phyloP scores from a whole-genome alignment of 306 rosid species.

The Canavalia ensiformis region DNA sequence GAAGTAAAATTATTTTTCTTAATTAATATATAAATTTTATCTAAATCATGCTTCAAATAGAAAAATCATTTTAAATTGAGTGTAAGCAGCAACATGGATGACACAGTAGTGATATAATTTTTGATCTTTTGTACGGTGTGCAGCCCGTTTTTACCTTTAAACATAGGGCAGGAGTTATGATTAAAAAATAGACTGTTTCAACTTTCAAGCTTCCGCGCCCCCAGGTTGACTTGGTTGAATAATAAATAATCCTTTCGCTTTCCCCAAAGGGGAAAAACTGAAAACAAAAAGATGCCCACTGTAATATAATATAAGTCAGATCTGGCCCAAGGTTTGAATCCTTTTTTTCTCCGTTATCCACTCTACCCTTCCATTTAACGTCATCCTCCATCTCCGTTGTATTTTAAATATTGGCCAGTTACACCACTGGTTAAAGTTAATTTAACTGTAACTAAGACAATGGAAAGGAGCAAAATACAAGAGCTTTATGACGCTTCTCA shows the following conservation, averaged over 20 bases:
- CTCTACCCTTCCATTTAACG: conserved; percentile 25
- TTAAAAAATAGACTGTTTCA: conserved; percentile 35
- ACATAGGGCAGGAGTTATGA: conserved; percentile 44
- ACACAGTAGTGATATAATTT: not conserved
- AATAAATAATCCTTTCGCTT: not conserved
- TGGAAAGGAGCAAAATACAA: conserved; percentile 65
- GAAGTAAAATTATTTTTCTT: too few relatives aligned
- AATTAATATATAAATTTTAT: not conserved
- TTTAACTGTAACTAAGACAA: not conserved
- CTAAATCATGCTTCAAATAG: not conserved
- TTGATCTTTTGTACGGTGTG: not conserved
- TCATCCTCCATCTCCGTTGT: not conserved
- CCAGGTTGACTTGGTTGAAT: conserved; percentile 22
- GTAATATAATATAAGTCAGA: conserved; percentile 47
- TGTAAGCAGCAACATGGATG: not conserved
- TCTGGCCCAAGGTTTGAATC: conserved; percentile 54
- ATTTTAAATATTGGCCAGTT: conserved; percentile 7
- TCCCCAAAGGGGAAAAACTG: conserved; percentile 28
- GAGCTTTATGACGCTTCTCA: conserved; percentile 59
- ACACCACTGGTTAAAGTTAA: not conserved
- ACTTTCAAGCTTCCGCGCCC: conserved; percentile 42
- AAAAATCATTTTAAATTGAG: not conserved
- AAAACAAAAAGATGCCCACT: conserved; percentile 45
- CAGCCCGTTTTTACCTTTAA: conserved; percentile 49
- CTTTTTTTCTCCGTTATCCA: conserved; percentile 1